These are phyloP conservation scores for Colletotrichum somersetense DNA, from an alignment of 2,329 filamentous ascomycete species.

Conservation along the genomic window DNA sequence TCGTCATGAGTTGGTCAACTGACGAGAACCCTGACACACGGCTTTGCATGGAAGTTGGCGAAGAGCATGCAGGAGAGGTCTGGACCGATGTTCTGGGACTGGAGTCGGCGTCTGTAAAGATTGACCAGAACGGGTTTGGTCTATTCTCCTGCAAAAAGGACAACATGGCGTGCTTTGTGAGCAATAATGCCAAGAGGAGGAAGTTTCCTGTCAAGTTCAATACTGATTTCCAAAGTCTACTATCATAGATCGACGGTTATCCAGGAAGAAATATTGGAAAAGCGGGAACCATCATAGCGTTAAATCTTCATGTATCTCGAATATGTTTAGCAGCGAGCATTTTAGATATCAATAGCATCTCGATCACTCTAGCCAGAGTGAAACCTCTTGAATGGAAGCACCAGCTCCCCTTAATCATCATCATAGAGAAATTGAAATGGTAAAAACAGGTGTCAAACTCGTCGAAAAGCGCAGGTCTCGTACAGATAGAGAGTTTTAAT, in stretches of 20 bases:
- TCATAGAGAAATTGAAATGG: too few relatives aligned
- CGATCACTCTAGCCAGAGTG: too few relatives aligned
- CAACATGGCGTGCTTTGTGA: conserved; percentile 35
- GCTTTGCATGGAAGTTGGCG: conserved; percentile 29
- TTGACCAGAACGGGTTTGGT: conserved; percentile 25
- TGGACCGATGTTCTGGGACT: conserved; percentile 32
- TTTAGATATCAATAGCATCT: not conserved
- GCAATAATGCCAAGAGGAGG: conserved; percentile 24
- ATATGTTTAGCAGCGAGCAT: not conserved
- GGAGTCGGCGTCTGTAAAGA: conserved; percentile 9
- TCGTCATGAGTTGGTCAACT: conserved; percentile 33
- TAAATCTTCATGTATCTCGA: not conserved
- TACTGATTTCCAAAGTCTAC: conserved; percentile 16
- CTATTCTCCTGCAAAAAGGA: conserved; percentile 22
- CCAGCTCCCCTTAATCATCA: not conserved
- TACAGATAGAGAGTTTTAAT: not conserved
- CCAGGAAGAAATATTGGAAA: too few relatives aligned
- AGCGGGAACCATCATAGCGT: not conserved
- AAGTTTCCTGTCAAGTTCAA: conserved; percentile 30
- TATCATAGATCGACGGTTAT: not conserved
- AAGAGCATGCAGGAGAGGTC: conserved; percentile 17
- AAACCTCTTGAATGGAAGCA: not conserved
- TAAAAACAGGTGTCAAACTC: too few relatives aligned
- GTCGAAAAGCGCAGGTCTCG: too few relatives aligned
- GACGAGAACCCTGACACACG: conserved; percentile 16